Evolutionary conservation across 2,329 filamentous ascomycete genomes (phyloP).

Genomic region (Ceratocystis diversiconidia): DNA sequence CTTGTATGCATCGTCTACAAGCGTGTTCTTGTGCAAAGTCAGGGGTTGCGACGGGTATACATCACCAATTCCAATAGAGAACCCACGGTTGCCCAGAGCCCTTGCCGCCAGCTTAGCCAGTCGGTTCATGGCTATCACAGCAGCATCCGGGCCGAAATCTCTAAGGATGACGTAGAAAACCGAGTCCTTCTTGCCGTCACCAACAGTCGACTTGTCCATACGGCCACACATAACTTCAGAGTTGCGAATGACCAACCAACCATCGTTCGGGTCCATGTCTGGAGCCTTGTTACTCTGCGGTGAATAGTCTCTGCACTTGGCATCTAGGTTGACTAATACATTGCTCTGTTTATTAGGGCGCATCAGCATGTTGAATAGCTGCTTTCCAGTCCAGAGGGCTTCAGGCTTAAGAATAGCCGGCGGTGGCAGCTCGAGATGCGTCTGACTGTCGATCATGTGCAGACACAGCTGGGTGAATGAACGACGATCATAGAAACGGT

Average conservation of each 20-base stretch:
- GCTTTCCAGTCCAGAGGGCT: constrained; percentile 90
- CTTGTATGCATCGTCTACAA: constrained; percentile 65
- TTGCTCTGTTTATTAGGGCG: constrained; percentile 71
- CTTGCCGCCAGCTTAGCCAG: constrained; percentile 81
- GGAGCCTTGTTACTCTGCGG: constrained; percentile 42
- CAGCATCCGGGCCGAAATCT: constrained; percentile 82
- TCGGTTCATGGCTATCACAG: constrained; percentile 84
- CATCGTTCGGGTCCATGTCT: constrained; percentile 73
- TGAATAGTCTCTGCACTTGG: constrained; percentile 72
- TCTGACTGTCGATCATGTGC: constrained; percentile 78
- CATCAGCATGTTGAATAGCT: constrained; percentile 85
- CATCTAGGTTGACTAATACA: constrained; percentile 82
- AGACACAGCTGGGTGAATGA: constrained; percentile 81
- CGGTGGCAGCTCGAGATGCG: constrained; percentile 69
- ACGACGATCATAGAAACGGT: constrained; percentile 79
- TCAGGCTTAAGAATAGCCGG: constrained; percentile 77
- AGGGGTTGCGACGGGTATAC: constrained; percentile 70
- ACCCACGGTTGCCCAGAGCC: constrained; percentile 77
- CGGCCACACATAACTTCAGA: constrained; percentile 94
- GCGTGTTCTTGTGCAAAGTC: constrained; percentile 54
- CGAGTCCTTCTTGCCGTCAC: constrained; percentile 91
- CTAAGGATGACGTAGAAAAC: constrained; percentile 93
- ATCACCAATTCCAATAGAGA: constrained; percentile 91
- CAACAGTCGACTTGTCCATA: constrained; percentile 98
- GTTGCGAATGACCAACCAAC: constrained; percentile 85